A percentile compares a stretch with the other conserved stretches of the same genome.
Conservation (phyloP, 2,329 filamentous ascomycete species). For the Tolypocladium sp. region DNA sequence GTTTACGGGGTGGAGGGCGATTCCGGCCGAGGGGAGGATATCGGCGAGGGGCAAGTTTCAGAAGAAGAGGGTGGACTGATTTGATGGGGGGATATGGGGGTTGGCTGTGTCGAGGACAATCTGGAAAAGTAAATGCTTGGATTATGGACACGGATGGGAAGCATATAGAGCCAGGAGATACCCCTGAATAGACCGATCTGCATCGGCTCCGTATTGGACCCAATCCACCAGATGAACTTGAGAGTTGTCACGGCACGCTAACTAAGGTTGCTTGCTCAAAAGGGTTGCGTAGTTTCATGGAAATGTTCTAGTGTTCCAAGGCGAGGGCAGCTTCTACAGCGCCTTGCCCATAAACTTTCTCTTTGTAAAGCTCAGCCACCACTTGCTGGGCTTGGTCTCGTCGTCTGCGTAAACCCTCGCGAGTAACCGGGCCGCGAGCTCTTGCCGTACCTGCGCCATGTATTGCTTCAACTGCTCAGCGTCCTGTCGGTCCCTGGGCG, state of each 20-base stretch:
- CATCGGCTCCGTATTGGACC: neutral
- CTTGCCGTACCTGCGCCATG: slow-evolving; percentile 85
- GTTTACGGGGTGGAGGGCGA: slow-evolving; percentile 72
- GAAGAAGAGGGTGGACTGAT: slow-evolving; percentile 40
- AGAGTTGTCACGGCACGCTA: neutral
- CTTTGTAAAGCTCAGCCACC: slow-evolving; percentile 99
- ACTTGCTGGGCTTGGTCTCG: slow-evolving; percentile 66
- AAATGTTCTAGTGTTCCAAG: neutral
- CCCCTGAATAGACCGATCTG: neutral
- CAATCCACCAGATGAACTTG: no score
- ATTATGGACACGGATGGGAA: neutral
- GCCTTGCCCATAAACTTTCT: slow-evolving; percentile 99
- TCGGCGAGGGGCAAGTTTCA: slow-evolving; percentile 76
- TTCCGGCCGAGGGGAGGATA: slow-evolving; percentile 71
- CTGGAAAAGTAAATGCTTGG: neutral
- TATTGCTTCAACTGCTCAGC: slow-evolving; percentile 85
- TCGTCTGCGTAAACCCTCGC: slow-evolving; percentile 79
- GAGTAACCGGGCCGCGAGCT: slow-evolving; percentile 74
- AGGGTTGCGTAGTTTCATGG: neutral
- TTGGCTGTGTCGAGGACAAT: neutral
- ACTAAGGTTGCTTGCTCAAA: neutral
- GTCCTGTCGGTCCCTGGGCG: slow-evolving; percentile 77
- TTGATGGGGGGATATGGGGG: neutral
- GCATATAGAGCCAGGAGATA: neutral
- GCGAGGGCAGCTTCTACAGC: slow-evolving; percentile 37